Evolutionary conservation across 306 rosid species (phyloP).

Genomic region (Ammopiptanthus mongolicus): DNA sequence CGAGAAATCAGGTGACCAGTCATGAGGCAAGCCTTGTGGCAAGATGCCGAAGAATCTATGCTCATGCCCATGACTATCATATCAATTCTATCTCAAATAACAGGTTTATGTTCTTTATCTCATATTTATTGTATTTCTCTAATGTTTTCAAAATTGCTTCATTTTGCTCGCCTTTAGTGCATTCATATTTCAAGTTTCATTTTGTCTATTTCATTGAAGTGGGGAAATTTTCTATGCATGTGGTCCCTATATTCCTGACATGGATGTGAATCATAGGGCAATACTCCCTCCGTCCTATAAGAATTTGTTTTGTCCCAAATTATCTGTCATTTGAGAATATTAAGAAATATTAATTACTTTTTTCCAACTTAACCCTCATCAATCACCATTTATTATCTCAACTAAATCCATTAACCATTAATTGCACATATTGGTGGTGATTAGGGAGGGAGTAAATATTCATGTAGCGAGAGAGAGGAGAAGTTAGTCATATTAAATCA

Average conservation of each 20-base stretch:
- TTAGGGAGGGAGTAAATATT: no score
- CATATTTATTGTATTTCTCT: neutral
- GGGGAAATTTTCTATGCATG: neutral
- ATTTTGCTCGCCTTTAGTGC: neutral
- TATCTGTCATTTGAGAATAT: no score
- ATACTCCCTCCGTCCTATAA: no score
- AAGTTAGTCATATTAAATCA: no score
- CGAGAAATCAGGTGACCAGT: slow-evolving; percentile 48
- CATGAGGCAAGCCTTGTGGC: slow-evolving; percentile 61
- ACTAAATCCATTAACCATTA: no score
- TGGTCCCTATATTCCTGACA: neutral
- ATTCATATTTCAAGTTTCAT: neutral
- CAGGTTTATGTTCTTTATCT: slow-evolving; percentile 41
- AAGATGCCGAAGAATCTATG: slow-evolving; percentile 68
- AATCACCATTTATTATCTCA: no score
- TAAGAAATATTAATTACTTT: no score
- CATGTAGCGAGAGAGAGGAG: no score
- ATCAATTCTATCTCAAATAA: slow-evolving; percentile 69
- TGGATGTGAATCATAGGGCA: neutral
- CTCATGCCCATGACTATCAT: slow-evolving; percentile 76
- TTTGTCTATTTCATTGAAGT: neutral
- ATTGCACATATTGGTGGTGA: no score
- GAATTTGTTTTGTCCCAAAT: no score
- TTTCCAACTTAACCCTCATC: no score
- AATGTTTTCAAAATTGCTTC: neutral